phyloP scores from a whole-genome alignment of 768 basidiomycete species.

The Pulveroboletus sp. region DNA sequence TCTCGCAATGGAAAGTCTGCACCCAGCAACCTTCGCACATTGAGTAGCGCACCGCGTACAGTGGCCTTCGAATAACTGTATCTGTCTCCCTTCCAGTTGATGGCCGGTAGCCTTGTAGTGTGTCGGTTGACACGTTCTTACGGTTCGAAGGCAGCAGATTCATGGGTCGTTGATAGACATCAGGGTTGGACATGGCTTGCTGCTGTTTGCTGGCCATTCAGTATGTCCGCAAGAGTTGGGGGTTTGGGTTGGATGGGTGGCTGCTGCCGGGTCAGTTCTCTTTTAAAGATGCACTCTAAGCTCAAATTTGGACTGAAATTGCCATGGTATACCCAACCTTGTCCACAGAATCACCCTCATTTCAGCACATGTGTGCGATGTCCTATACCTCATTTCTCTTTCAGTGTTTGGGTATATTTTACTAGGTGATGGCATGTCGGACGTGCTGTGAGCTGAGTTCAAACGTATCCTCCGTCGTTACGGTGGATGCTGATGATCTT shows the following conservation, averaged over 20 bases:
- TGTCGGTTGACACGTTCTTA: conserved; percentile 25
- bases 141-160: conserved; percentile 26
- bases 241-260: background rate
- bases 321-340: conserved; percentile 14
- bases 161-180: conserved; percentile 29
- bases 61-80: conserved; percentile 26
- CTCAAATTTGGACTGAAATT: conserved; percentile 15
- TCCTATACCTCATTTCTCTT: too few species aligned
- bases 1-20: conserved; percentile 33
- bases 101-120: conserved; percentile 18
- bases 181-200: conserved; percentile 23
- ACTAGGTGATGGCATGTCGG: too few species aligned
- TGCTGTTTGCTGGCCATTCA: conserved; percentile 1
- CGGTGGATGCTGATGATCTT: too few species aligned
- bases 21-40: conserved; percentile 29
- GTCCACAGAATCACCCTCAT: conserved; percentile 19
- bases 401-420: too few species aligned
- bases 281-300: conserved; percentile 2
- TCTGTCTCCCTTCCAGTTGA: conserved; percentile 12
- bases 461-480: too few species aligned
- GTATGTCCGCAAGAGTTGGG: conserved; percentile 10
- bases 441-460: too few species aligned
- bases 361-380: background rate
- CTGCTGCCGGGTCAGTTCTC: conserved; percentile 1
- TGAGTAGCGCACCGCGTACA: conserved; percentile 31